These are phyloP conservation scores for Phytopythium cucurbitacearum DNA, from an alignment of 352 stramenopile species.

Conservation along the genomic window DNA sequence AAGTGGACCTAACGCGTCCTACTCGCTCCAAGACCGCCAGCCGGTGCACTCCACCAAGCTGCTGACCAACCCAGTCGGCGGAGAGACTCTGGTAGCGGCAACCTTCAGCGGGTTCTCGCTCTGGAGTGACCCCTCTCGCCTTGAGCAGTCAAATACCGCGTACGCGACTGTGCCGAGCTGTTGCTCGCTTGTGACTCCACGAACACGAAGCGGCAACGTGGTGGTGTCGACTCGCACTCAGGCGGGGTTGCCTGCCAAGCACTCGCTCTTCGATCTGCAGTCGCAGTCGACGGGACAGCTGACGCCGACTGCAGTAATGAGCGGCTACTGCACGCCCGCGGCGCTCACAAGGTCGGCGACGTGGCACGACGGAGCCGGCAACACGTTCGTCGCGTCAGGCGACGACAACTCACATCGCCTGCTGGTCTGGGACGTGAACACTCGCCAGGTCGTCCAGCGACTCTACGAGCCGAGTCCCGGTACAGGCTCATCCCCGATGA, in stretches of 20 bases:
- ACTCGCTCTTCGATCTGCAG: slow-evolving; percentile 40
- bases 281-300: slow-evolving; percentile 7
- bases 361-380: slow-evolving; percentile 15
- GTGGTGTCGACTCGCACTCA: slow-evolving; percentile 38
- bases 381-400: slow-evolving; percentile 14
- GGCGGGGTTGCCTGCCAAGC: slow-evolving; percentile 17
- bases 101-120: slow-evolving; percentile 40
- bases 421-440: slow-evolving; percentile 17
- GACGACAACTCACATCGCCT: slow-evolving; percentile 17
- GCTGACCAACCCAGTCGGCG: slow-evolving; percentile 12
- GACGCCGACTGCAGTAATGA: slow-evolving; percentile 15
- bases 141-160: slow-evolving; percentile 14
- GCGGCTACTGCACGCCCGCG: slow-evolving; percentile 33
- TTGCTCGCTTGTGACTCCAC: slow-evolving; percentile 26
- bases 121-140: slow-evolving; percentile 23
- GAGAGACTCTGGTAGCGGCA: slow-evolving; percentile 32
- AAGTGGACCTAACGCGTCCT: slow-evolving; percentile 17
- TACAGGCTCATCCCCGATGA: background rate
- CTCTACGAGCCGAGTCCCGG: background rate
- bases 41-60: slow-evolving; percentile 49
- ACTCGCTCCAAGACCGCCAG: slow-evolving; percentile 33
- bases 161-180: slow-evolving; percentile 19
- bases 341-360: slow-evolving; percentile 42
- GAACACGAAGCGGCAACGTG: slow-evolving; percentile 22
- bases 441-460: slow-evolving; percentile 9